Conservation (phyloP, 257 asterid genomes). For the Solanum clarkiae region DNA sequence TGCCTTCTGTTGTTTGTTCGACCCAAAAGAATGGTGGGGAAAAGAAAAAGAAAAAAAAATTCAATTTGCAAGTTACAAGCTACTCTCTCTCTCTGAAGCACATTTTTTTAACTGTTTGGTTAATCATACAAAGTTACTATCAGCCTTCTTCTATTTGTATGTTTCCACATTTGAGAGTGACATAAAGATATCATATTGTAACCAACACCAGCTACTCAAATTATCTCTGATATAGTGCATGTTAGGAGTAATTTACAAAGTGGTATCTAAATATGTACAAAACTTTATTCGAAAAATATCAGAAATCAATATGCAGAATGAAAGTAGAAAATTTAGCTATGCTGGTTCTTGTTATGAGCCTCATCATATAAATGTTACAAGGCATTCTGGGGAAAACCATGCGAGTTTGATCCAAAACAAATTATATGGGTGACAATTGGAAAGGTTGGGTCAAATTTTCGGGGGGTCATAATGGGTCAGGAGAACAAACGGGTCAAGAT, state of each 20-base stretch:
- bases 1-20: neutral
- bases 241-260: neutral
- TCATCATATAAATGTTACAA: neutral
- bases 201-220: neutral
- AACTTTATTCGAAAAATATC: neutral
- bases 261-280: neutral
- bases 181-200: neutral
- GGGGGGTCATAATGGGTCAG: too few relatives aligned
- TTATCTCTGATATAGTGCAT: neutral
- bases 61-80: neutral
- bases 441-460: too few relatives aligned
- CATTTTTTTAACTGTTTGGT: neutral
- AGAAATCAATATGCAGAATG: neutral
- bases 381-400: too few relatives aligned
- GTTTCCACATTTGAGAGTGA: neutral
- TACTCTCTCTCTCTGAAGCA: neutral
- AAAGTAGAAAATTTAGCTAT: neutral
- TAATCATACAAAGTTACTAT: conserved; percentile 7
- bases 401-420: neutral
- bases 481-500: too few relatives aligned
- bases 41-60: neutral
- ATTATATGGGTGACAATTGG: neutral
- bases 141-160: neutral
- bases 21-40: neutral
- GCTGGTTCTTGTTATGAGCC: neutral